Base-by-base conservation (phyloP, 345 rosid genomes). In the Salix dunnii region DNA sequence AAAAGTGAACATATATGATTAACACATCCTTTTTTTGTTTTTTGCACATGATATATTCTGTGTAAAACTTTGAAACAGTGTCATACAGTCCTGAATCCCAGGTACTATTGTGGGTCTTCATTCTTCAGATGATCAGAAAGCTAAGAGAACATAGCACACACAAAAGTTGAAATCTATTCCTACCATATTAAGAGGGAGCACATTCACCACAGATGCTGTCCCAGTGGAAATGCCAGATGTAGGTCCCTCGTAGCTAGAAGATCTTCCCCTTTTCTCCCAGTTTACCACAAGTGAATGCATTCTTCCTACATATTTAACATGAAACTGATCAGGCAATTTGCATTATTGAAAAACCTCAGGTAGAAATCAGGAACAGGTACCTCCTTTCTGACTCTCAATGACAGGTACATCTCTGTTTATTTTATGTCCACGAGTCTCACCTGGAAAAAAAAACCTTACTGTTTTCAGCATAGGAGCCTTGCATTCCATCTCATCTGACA, bases 241-340 rank as follows among this genome's bases (percentile, higher is more conserved):
- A 71, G 87, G 87, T 72, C 90, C 90, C 61, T 90, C 93, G 36
- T 65, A 75, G 81, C 83, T 89, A 43, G 87, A 77, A 80, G 88
- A 80, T 84, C 91, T 84, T 77, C 92, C 97, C 82, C 91, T 88
- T 80, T 85, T 94, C 83, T 89, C 97, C 90, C 90, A 87, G 80
- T 92, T 92, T 64, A 90, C 65, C 71, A 74, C 84, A 83, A 86
- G 85, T 38, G 94, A 67, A 53, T 85, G 94, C 86, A 84, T 83
- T 82, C 90, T 86, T 82, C 97, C 97, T 94, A 81, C 68, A 76
- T 60, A 72, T 70, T 71, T 64, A 74, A 51, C 28, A 68, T 46
- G 81, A 27, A 79, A 58, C 40, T 25, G 33, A 16, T 69, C 46
- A 79, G 43, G 60, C 79, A 61, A 55, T 79, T 74, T 31, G 43